phyloP scores from a whole-genome alignment of 371 early-diverging fungal genomes.

The Mortierella sp. region DNA sequence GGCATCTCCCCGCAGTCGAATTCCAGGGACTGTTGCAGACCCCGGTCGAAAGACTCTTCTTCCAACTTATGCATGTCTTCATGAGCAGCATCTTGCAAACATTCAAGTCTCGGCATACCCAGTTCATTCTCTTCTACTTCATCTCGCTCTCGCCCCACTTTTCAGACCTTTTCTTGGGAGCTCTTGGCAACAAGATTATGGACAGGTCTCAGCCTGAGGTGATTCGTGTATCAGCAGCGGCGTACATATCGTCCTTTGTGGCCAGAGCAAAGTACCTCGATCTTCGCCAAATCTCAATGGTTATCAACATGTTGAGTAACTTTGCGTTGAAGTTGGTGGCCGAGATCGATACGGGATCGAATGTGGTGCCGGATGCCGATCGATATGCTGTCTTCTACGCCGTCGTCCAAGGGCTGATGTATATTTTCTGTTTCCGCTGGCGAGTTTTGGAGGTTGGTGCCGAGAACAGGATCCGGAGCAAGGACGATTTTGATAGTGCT shows the following conservation, averaged over 20 bases:
- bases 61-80: constrained; percentile 81
- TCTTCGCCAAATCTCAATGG: constrained; percentile 70
- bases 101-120: constrained; percentile 91
- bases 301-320: constrained; percentile 73
- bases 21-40: constrained; percentile 28
- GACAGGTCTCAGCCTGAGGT: constrained; percentile 74
- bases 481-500: constrained; percentile 59
- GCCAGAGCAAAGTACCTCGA: constrained; percentile 90
- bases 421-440: constrained; percentile 97
- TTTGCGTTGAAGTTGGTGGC: constrained; percentile 83
- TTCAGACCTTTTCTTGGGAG: constrained; percentile 85
- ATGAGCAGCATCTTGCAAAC: constrained; percentile 87
- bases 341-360: constrained; percentile 65
- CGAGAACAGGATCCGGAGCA: constrained; percentile 17
- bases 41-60: constrained; percentile 66
- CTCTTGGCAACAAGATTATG: constrained; percentile 75
- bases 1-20: constrained; percentile 32
- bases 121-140: constrained; percentile 91
- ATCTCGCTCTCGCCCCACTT: constrained; percentile 76
- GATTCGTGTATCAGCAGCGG: constrained; percentile 84
- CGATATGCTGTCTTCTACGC: constrained; percentile 87
- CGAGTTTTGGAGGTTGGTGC: constrained; percentile 70
- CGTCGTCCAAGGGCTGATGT: constrained; percentile 90
- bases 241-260: constrained; percentile 90
- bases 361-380: constrained; percentile 63